Conservation (phyloP, 768 basidiomycete species). For the Lentinula sp. region DNA sequence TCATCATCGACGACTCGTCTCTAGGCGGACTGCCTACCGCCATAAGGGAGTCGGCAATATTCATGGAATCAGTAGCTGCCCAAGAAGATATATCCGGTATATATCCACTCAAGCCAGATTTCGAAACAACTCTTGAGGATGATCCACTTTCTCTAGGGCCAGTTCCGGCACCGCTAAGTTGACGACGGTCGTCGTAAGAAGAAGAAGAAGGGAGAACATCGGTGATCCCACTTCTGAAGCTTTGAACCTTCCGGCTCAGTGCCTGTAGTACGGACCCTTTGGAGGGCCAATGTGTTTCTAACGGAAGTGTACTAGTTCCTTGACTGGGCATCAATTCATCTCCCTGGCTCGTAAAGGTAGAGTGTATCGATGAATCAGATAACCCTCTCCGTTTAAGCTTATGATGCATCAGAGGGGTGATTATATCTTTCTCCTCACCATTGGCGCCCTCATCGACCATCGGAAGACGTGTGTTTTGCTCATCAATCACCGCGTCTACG, state of each 20-base stretch:
- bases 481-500: constrained; percentile 77
- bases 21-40: constrained; percentile 5
- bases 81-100: constrained; percentile 21
- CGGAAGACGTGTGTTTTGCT: constrained; percentile 22
- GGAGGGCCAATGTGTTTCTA: constrained; percentile 16
- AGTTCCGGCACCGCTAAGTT: neutral
- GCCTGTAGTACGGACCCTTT: constrained; percentile 46
- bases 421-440: constrained; percentile 33
- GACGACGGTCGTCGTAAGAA: neutral
- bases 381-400: constrained; percentile 74
- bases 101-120: constrained; percentile 11
- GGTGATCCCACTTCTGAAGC: constrained; percentile 23
- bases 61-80: constrained; percentile 21
- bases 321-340: constrained; percentile 20
- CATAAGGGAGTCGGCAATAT: neutral
- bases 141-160: neutral
- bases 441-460: constrained; percentile 20
- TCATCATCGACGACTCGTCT: neutral
- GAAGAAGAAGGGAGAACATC: neutral
- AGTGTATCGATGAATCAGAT: constrained; percentile 89
- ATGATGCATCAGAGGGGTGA: constrained; percentile 56
- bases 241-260: constrained; percentile 49
- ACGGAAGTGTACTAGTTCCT: neutral
- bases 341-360: constrained; percentile 64
- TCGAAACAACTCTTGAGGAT: constrained; percentile 6